Conservation (phyloP, 164 flowering plant genomes). For the Vitis cinerea region DNA sequence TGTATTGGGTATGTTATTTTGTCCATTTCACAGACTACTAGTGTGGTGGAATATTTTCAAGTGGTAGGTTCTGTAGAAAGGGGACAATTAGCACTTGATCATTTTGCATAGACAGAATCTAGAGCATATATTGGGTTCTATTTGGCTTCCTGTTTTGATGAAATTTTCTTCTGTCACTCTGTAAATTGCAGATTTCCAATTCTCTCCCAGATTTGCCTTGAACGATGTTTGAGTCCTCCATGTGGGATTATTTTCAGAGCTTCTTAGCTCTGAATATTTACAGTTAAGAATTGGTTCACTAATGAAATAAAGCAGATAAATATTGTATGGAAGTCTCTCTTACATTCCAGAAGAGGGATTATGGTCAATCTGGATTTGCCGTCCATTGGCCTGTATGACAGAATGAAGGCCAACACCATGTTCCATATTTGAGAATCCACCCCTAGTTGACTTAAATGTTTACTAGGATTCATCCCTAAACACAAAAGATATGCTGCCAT, state of each 20-base stretch:
- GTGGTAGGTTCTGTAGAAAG: neutral
- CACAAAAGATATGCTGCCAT: neutral
- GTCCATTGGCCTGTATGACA: neutral
- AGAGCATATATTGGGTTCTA: neutral
- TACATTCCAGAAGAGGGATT: neutral
- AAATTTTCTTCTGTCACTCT: neutral
- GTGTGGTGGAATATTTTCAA: neutral
- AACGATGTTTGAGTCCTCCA: no score
- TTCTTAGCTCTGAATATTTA: no score
- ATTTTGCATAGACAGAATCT: neutral
- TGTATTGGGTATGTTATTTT: conserved; percentile 53
- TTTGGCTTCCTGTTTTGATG: neutral
- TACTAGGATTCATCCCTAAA: neutral
- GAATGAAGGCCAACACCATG: neutral
- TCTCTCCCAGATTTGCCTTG: no score
- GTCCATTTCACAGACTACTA: neutral
- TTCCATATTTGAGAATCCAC: neutral
- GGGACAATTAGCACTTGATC: neutral
- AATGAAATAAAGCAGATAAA: no score
- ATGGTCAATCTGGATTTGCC: neutral
- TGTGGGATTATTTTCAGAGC: no score
- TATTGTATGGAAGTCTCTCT: neutral
- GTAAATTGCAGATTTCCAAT: no score
- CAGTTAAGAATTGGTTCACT: no score
- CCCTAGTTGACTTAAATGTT: neutral